These are phyloP conservation scores for Omphalotus guepiniiformis DNA, from an alignment of 768 basidiomycete genomes.

Conservation along the genomic window DNA sequence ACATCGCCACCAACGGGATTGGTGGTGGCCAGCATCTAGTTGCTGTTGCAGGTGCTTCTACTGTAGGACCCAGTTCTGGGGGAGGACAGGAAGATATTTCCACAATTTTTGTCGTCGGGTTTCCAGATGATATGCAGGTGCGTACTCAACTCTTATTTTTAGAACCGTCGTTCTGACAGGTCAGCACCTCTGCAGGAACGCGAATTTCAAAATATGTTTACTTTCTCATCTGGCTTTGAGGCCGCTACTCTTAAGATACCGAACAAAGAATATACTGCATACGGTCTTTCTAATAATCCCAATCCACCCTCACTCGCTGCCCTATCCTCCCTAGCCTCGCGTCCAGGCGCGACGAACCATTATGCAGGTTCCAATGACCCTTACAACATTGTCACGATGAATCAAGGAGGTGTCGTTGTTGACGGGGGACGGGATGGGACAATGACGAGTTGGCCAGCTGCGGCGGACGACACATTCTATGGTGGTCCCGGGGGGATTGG, in stretches of 20 bases:
- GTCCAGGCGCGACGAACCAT: conserved; percentile 30
- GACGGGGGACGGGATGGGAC: conserved; percentile 72
- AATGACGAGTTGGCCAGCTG: conserved; percentile 63
- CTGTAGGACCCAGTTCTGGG: conserved; percentile 10
- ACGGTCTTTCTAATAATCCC: conserved; percentile 39
- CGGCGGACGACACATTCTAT: conserved; percentile 29
- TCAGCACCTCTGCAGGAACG: conserved; percentile 65
- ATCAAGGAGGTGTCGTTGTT: conserved; percentile 80
- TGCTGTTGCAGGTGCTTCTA: too few relatives aligned
- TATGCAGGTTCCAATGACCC: conserved; percentile 67
- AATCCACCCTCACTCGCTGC: background rate
- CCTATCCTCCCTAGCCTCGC: conserved; percentile 26
- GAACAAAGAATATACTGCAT: conserved; percentile 82
- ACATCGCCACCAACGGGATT: conserved; percentile 40
- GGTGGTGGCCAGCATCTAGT: background rate
- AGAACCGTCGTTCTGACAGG: background rate
- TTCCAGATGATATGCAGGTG: conserved; percentile 98
- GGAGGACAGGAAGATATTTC: conserved; percentile 79
- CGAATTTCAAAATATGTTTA: conserved; percentile 99
- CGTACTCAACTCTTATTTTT: conserved; percentile 25
- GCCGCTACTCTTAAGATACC: conserved; percentile 98
- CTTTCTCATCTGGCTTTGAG: conserved; percentile 93
- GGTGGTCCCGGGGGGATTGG: conserved; percentile 16
- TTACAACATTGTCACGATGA: conserved; percentile 79
- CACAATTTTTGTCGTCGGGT: conserved; percentile 97